Base-by-base conservation (phyloP, 306 rosid species). In the Vigna angularis region DNA sequence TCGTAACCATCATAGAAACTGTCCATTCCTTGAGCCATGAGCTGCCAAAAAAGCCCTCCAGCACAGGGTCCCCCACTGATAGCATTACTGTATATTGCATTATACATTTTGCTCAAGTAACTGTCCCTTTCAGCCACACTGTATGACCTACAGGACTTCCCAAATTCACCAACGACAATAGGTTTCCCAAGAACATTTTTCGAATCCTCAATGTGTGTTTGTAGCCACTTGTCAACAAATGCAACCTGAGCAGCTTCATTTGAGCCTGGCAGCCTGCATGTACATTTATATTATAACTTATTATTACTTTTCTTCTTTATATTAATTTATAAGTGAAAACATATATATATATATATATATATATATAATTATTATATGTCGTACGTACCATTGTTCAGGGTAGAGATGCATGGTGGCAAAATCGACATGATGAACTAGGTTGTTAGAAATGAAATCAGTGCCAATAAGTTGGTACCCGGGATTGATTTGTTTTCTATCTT, bases 1-100 rank as follows among this genome's bases (percentile, higher is more conserved):
- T 83, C 83, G 6, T 83, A 83, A 4, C 85, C 89, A 45, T 86
- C 85, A 3, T 81, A 22, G 1, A 72, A 52, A 64, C 42, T 20
- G 18, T 86, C 86, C 86, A 79, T 76, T 76, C 81, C 86, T 67
- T 61, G 72, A 72, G 78, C 72, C 81, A 79, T 26, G 7, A 82
- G 82, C 50, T 85, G 89, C 86, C 89, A 85, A 56, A 85, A 82
- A 17, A 85, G 79, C n/a, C 86, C 84, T 57, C 86, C 86, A 0
- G 73, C 82, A 26, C 76, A 82, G 16, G 89, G 57, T 4, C 89
- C 89, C 44, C 71, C 80, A 50, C 38, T 58, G 0, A 71, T 66
- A 0, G 86, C 84, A 24, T 80, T 66, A 1, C 26, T 15, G 32
- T 71, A 79, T 67, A 79, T 82, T 0, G 18, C 72, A 16, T n/a